These are phyloP conservation scores for Paraleonurus japonicus DNA, from an alignment of 257 asterid species.

Conservation along the genomic window DNA sequence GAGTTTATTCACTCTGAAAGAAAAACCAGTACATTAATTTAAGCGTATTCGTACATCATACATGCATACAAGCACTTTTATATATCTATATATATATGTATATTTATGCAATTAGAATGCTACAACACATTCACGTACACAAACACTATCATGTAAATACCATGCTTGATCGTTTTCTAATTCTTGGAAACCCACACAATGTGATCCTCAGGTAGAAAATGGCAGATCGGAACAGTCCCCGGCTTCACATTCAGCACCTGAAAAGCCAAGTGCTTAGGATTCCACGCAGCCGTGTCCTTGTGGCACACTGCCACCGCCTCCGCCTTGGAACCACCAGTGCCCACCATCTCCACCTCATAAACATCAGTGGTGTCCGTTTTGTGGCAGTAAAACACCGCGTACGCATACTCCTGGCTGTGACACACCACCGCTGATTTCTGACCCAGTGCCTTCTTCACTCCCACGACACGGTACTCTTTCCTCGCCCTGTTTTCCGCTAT, in stretches of 20 bases:
- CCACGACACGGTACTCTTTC: slow-evolving; percentile 39
- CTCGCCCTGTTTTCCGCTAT: slow-evolving; percentile 26
- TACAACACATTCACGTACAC: slow-evolving; percentile 12
- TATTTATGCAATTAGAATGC: slow-evolving; percentile 15
- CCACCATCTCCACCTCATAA: slow-evolving; percentile 51
- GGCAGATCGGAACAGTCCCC: slow-evolving; percentile 82
- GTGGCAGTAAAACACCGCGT: slow-evolving; percentile 86
- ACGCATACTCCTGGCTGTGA: slow-evolving; percentile 62
- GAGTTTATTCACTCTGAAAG: not conserved
- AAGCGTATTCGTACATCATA: slow-evolving; percentile 21
- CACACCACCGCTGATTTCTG: slow-evolving; percentile 55
- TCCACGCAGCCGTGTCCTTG: slow-evolving; percentile 74
- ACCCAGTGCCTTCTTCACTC: slow-evolving; percentile 37
- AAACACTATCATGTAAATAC: not conserved
- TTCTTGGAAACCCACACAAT: slow-evolving; percentile 64
- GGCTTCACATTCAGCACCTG: slow-evolving; percentile 88
- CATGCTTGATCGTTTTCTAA: not conserved
- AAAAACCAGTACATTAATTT: not conserved
- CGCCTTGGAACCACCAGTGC: slow-evolving; percentile 61
- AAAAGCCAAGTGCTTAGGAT: slow-evolving; percentile 90
- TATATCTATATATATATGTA: not conserved
- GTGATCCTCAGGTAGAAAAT: slow-evolving; percentile 90
- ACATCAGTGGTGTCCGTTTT: slow-evolving; percentile 47
- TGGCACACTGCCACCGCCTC: slow-evolving; percentile 82
- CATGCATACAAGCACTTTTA: not conserved